A percentile compares a stretch with the other conserved stretches of the same genome.
phyloP scores from a whole-genome alignment of 169 alveolate genomes.

The Babesia caballi region DNA sequence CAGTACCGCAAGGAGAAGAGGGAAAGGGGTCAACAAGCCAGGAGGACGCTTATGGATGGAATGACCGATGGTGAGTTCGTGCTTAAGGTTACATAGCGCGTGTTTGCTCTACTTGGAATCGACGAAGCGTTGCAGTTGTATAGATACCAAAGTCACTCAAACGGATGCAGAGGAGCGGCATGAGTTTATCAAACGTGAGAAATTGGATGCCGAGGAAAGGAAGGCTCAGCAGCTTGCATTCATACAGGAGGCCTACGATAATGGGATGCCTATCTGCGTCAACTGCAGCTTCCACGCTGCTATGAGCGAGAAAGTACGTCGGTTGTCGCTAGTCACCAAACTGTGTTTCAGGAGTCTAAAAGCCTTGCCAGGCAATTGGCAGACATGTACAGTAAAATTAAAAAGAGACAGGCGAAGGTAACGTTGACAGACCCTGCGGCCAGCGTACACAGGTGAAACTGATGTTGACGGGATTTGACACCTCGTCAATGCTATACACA shows the following conservation, averaged over 20 bases:
- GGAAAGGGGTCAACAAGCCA: background rate
- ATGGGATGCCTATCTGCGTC: conserved; percentile 60
- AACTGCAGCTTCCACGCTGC: conserved; percentile 43
- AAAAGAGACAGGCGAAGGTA: conserved; percentile 42
- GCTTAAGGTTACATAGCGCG: background rate
- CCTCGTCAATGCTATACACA: background rate
- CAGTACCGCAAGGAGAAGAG: conserved; percentile 4
- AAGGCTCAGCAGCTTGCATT: background rate
- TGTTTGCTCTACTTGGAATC: background rate
- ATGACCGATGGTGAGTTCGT: conserved; percentile 43
- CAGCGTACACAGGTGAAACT: conserved; percentile 28
- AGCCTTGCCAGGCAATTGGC: conserved; percentile 63
- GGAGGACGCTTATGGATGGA: background rate
- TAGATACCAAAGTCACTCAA: too few species aligned
- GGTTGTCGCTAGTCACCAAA: background rate
- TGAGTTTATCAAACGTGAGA: background rate
- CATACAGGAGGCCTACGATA: conserved; percentile 33
- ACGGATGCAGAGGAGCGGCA: conserved; percentile 46
- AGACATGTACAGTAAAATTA: conserved; percentile 31
- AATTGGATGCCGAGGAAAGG: conserved; percentile 2
- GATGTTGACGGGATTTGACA: conserved; percentile 29
- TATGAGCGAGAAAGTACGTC: conserved; percentile 36
- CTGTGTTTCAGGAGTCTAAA: conserved; percentile 17
- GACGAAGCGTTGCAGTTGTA: too few species aligned
- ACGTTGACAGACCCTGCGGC: background rate